Conservation (phyloP, 495 filamentous ascomycete genomes). For the Xylaria castorea region DNA sequence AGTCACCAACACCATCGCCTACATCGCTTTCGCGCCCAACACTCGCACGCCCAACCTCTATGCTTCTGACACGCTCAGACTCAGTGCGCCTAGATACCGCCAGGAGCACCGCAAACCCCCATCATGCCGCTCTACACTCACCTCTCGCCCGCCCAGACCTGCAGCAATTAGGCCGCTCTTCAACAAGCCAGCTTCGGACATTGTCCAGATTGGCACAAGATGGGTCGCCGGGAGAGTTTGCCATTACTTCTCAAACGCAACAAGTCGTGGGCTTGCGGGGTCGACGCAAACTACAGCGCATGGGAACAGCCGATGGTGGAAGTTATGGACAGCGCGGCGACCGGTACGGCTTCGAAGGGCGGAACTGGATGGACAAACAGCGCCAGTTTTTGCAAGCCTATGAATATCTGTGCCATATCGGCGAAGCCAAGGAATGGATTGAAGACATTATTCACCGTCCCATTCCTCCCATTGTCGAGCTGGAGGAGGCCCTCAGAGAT, state of each 20-base stretch:
- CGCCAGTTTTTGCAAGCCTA: conserved; percentile 96
- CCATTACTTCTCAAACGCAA: conserved; percentile 72
- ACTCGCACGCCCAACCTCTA: conserved; percentile 58
- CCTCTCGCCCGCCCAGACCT: conserved; percentile 73
- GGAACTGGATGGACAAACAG: conserved; percentile 99
- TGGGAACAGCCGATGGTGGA: conserved; percentile 56
- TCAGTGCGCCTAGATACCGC: conserved; percentile 45
- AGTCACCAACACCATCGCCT: conserved; percentile 41
- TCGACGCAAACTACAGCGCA: conserved; percentile 79
- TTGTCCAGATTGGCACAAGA: conserved; percentile 84
- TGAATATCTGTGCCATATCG: conserved; percentile 98
- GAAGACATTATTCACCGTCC: conserved; percentile 89
- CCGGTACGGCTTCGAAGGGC: conserved; percentile 75
- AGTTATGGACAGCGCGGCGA: conserved; percentile 56
- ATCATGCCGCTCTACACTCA: conserved; percentile 34
- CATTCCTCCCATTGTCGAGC: conserved; percentile 92
- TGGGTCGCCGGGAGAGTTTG: conserved; percentile 76
- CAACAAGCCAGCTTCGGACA: conserved; percentile 86
- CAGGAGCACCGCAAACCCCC: conserved; percentile 44
- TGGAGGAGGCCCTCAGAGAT: conserved; percentile 92
- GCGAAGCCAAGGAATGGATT: conserved; percentile 99
- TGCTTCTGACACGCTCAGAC: conserved; percentile 61
- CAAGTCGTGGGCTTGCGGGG: conserved; percentile 90
- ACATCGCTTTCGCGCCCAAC: conserved; percentile 47
- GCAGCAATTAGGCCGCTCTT: conserved; percentile 77